Percentiles rank a stretch among this genome's conserved stretches.
phyloP scores from a whole-genome alignment of 1,284 basidiomycete genomes.

The Athelia sp. region DNA sequence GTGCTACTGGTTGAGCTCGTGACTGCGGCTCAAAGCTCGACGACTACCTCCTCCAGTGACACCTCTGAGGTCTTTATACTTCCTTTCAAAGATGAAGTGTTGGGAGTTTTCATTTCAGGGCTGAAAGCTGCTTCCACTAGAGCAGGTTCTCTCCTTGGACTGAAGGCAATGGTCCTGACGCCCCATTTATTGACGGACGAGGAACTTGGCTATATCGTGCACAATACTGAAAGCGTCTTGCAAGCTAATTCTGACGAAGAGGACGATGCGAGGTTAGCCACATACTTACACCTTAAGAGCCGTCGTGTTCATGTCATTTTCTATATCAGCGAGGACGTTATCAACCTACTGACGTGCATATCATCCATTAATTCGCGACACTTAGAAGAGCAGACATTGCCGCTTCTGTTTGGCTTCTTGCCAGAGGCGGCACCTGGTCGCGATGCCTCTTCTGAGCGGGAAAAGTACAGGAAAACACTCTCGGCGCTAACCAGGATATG shows the following conservation, averaged over 20 bases:
- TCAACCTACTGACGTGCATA: slow-evolving; percentile 68
- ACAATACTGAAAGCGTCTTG: slow-evolving; percentile 71
- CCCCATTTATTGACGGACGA: slow-evolving; percentile 58
- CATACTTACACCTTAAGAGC: slow-evolving; percentile 2
- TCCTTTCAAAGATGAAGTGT: slow-evolving; percentile 72
- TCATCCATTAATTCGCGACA: slow-evolving; percentile 60
- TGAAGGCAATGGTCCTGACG: slow-evolving; percentile 64
- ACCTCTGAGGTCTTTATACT: slow-evolving; percentile 39
- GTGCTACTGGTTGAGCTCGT: slow-evolving; percentile 57
- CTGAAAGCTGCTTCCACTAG: slow-evolving; percentile 52
- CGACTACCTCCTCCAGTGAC: slow-evolving; percentile 16
- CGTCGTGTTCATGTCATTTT: too few relatives aligned
- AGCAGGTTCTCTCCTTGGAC: slow-evolving; percentile 55
- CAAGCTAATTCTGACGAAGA: slow-evolving; percentile 50
- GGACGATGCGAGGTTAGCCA: slow-evolving; percentile 48
- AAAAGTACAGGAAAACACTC: slow-evolving; percentile 67
- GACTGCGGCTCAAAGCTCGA: slow-evolving; percentile 43
- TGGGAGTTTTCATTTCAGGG: slow-evolving; percentile 62
- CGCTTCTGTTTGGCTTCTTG: slow-evolving; percentile 71
- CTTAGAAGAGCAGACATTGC: slow-evolving; percentile 75
- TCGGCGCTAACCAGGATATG: slow-evolving; percentile 75
- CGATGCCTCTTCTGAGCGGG: slow-evolving; percentile 51
- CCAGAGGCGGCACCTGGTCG: slow-evolving; percentile 61
- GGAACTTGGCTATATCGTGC: slow-evolving; percentile 79
- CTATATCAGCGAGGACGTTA: slow-evolving; percentile 52